A percentile compares a stretch with the other conserved stretches of the same genome.
These are phyloP conservation scores for Trifolium pratense DNA, from an alignment of 306 rosid genomes.

Conservation along the genomic window DNA sequence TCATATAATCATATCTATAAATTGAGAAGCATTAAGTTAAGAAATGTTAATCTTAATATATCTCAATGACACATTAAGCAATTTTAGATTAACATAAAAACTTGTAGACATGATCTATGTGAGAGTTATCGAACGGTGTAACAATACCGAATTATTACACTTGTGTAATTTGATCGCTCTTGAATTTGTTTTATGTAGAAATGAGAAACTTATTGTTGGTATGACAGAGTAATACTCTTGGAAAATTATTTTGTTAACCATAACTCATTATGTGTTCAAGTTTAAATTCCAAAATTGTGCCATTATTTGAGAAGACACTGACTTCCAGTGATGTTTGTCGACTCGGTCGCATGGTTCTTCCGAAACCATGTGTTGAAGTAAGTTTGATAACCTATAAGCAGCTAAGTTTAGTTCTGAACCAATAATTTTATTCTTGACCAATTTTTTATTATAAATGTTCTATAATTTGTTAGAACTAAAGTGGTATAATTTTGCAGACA, in stretches of 20 bases:
- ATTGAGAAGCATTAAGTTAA: too few species aligned
- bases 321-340: slow-evolving; percentile 98
- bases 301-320: slow-evolving; percentile 90
- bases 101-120: too few species aligned
- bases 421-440: too few species aligned
- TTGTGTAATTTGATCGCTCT: background rate
- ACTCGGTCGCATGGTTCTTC: slow-evolving; percentile 93
- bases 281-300: slow-evolving; percentile 88
- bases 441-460: slow-evolving; percentile 4
- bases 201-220: slow-evolving; percentile 9
- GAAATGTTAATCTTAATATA: too few species aligned
- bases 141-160: background rate
- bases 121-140: background rate
- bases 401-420: background rate
- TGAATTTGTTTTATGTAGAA: background rate
- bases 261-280: slow-evolving; percentile 56
- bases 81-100: background rate
- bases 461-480: slow-evolving; percentile 39
- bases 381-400: slow-evolving; percentile 27
- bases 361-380: slow-evolving; percentile 97
- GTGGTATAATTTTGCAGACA: slow-evolving; percentile 58
- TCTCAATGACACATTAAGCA: too few species aligned
- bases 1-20: background rate
- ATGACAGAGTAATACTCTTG: slow-evolving; percentile 18
- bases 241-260: slow-evolving; percentile 59